phyloP scores from a whole-genome alignment of 2,329 filamentous ascomycete genomes.

The Leptodontidium sp. region DNA sequence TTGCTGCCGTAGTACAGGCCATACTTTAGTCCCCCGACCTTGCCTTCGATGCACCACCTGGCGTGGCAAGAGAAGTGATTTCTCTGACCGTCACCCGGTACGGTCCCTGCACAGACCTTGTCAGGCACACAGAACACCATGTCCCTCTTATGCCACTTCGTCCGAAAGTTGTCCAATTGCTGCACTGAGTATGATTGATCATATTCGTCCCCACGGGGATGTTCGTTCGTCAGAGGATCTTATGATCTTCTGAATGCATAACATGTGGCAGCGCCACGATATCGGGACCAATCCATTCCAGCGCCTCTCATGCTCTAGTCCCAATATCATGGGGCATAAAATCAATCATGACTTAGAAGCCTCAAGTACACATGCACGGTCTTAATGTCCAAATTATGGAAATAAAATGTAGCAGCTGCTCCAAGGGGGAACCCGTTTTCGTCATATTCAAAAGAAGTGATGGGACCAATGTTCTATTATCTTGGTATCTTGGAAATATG shows the following conservation, averaged over 20 bases:
- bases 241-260: neutral
- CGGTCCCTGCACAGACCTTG: neutral
- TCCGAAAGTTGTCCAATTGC: neutral
- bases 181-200: neutral
- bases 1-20: no score
- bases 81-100: neutral
- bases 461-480: neutral
- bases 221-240: neutral
- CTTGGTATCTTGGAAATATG: neutral
- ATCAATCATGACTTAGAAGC: neutral
- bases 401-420: neutral
- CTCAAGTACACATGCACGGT: neutral
- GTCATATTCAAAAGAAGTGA: neutral
- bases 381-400: neutral
- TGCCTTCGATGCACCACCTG: no score
- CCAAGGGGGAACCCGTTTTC: neutral
- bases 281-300: neutral
- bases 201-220: neutral
- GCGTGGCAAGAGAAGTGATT: neutral
- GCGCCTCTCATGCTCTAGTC: neutral
- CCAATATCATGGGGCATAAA: no score
- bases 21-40: no score
- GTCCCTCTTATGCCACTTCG: neutral
- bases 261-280: slow-evolving; percentile 5
- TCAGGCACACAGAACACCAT: neutral